Evolutionary conservation across 805 yeast genomes (phyloP), one percentile per base, ranked within the genome.

Genomic region (Novakomyces olei): DNA sequence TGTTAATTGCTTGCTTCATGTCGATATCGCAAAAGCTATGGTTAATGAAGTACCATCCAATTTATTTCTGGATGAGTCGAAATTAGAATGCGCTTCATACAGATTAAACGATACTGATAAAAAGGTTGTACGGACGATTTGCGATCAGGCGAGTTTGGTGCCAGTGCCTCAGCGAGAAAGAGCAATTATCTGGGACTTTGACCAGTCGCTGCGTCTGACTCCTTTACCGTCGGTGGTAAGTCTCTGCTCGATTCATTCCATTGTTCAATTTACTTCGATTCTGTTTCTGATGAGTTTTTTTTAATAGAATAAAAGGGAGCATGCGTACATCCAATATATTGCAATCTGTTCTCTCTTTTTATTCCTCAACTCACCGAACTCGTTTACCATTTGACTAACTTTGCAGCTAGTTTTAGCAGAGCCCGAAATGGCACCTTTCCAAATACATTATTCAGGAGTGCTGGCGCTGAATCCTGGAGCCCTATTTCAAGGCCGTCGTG

Each of bases 91-190:
- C 9, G 36, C 36, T 16, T 26, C 34, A 5, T 29, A 29, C 19
- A 8, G n/a, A 22, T 8, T n/a, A 9, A 10, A 15, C 15, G 12
- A 16, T 18, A 33, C 37, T n/a, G 9, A 27, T 8, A 15, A 15
- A 22, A 49, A 49, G 30, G 34, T 48, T 7, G 42, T 46, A 2
- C 72, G 76, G 40, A 81, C 95, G 0, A 38, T 88, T 1, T 51
- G 88, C 8, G 92, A 79, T 45, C 99, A 88, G 52, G 88, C 88
- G 1, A 75, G 69, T 45, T 49, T 88, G 29, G 75, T 88, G 20
- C 98, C 98, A 8, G 80, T 83, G 45, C 54, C 69, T 2, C 51
- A 58, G 14, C 51, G 58, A 15, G 53, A 67, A 18, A 63, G 78
- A 38, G 76, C 91, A 0, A 58, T 78, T 1, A 55, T 67, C 15